phyloP scores from a whole-genome alignment of 805 yeast species.

The Lachancea kluyveri region DNA sequence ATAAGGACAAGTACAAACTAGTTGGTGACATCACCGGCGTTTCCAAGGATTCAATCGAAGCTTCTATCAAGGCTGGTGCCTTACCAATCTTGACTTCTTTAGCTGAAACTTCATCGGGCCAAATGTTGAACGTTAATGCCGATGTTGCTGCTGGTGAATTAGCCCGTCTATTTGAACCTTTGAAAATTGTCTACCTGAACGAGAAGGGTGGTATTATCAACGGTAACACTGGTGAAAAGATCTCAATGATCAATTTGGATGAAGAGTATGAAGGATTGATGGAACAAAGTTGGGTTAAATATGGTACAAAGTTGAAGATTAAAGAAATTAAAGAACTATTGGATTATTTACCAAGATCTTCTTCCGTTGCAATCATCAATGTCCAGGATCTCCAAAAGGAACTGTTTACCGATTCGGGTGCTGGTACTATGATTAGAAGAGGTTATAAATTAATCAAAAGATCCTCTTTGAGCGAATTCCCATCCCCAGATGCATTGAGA shows the following conservation, averaged over 20 bases:
- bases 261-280: conserved; percentile 89
- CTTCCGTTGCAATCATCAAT: conserved; percentile 95
- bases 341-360: conserved; percentile 91
- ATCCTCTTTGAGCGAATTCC: conserved; percentile 61
- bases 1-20: conserved; percentile 81
- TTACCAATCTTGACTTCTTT: conserved; percentile 92
- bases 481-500: conserved; percentile 70
- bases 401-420: conserved; percentile 97
- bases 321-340: conserved; percentile 93
- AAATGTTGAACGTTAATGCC: conserved; percentile 93
- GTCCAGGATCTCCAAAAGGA: conserved; percentile 95
- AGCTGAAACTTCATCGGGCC: conserved; percentile 96
- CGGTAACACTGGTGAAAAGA: conserved; percentile 86
- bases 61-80: conserved; percentile 93
- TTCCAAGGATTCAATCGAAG: conserved; percentile 84
- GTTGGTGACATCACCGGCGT: conserved; percentile 89
- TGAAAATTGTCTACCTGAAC: conserved; percentile 90
- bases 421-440: conserved; percentile 96
- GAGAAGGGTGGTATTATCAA: conserved; percentile 97
- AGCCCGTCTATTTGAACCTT: conserved; percentile 94
- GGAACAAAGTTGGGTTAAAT: conserved; percentile 96
- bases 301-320: conserved; percentile 95
- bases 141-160: conserved; percentile 99
- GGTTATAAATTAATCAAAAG: conserved; percentile 84
- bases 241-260: conserved; percentile 85